phyloP scores from a whole-genome alignment of 805 yeast species.

The Ogataea wickerhamii region DNA sequence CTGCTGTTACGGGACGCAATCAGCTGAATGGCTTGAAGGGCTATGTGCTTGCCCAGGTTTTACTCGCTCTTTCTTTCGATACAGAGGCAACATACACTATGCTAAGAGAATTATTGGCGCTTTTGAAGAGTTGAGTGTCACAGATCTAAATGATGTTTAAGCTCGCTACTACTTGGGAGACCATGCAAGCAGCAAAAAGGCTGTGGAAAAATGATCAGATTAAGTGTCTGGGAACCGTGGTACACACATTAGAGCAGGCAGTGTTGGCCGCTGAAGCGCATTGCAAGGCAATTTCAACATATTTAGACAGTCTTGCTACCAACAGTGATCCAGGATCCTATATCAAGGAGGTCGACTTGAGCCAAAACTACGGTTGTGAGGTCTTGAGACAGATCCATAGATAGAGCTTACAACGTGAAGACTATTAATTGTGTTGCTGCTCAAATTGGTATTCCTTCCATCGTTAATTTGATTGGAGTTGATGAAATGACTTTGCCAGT shows the following conservation, averaged over 20 bases:
- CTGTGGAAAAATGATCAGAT: constrained; percentile 22
- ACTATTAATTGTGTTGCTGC: constrained; percentile 33
- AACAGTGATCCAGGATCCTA: constrained; percentile 26
- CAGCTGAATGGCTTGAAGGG: constrained; percentile 19
- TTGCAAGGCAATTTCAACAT: constrained; percentile 31
- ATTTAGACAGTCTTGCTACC: constrained; percentile 30
- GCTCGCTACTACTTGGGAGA: constrained; percentile 32
- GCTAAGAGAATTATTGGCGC: constrained; percentile 28
- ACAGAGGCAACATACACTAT: constrained; percentile 21
- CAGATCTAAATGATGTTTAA: constrained; percentile 31
- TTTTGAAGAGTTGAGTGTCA: constrained; percentile 30
- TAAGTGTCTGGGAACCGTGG: constrained; percentile 32
- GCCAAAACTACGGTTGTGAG: constrained; percentile 29
- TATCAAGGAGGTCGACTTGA: constrained; percentile 14
- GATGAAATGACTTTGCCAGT: constrained; percentile 35
- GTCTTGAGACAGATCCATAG: constrained; percentile 29
- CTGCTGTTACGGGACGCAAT: constrained; percentile 21
- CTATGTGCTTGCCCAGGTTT: constrained; percentile 25
- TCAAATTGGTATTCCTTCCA: constrained; percentile 27
- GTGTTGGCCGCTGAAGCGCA: constrained; percentile 36
- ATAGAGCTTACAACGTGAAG: constrained; percentile 28
- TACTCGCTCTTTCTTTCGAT: constrained; percentile 25
- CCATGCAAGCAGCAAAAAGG: constrained; percentile 24
- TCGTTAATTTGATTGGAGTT: constrained; percentile 30
- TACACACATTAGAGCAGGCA: constrained; percentile 34